These are phyloP conservation scores for Nelumbo lutea DNA, from an alignment of 164 flowering plant genomes.

Conservation along the genomic window DNA sequence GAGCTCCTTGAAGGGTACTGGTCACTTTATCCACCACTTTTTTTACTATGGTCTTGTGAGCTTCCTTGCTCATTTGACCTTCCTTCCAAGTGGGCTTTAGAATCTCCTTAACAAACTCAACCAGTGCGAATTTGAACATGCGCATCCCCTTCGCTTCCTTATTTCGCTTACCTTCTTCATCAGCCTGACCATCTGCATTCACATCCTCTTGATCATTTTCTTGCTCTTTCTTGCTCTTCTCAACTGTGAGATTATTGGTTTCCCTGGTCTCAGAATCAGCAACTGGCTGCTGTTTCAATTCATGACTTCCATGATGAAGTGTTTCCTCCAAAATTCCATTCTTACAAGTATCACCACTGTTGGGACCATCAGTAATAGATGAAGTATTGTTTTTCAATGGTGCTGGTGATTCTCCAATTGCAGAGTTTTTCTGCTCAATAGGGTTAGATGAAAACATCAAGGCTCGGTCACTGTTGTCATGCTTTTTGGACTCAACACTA, in stretches of 20 bases:
- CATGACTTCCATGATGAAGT: conserved; percentile 9
- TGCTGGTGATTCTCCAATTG: conserved; percentile 11
- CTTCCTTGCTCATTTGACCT: conserved; percentile 85
- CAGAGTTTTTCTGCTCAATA: conserved; percentile 12
- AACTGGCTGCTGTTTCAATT: conserved; percentile 15
- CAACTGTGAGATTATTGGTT: conserved; percentile 6
- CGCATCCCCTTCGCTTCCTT: conserved; percentile 63
- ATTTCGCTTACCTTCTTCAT: conserved; percentile 29
- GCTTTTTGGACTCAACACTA: conserved; percentile 24
- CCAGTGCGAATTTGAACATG: conserved; percentile 70
- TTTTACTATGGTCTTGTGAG: conserved; percentile 79
- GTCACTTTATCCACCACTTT: conserved; percentile 85
- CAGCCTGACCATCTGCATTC: conserved; percentile 24
- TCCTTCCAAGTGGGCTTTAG: conserved; percentile 93
- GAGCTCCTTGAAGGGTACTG: conserved; percentile 46
- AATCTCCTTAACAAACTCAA: conserved; percentile 74
- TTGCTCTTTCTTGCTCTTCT: conserved; percentile 14
- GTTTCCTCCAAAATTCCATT: conserved; percentile 12
- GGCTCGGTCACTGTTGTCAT: conserved; percentile 9
- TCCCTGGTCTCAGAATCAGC: conserved; percentile 6
- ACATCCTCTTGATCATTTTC: conserved; percentile 24
- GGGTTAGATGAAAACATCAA: conserved; percentile 6
- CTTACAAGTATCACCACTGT: conserved; percentile 8
- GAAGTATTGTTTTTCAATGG: conserved; percentile 9
- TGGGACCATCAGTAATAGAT: conserved; percentile 12